Evolutionary conservation across 2,329 filamentous ascomycete genomes (phyloP).

Genomic region (Fusarium nygamai): DNA sequence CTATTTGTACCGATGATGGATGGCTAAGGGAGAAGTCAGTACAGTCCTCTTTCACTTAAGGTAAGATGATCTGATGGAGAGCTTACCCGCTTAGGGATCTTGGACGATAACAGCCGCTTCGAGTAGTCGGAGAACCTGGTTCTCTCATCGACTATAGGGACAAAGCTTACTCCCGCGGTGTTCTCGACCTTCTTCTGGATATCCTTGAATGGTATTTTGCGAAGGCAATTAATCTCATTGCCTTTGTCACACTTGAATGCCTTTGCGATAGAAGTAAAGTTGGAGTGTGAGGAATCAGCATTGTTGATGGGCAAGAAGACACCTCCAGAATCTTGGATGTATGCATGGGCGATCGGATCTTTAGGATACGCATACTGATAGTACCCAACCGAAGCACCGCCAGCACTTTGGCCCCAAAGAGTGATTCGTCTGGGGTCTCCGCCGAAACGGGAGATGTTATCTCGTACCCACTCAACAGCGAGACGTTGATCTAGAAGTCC

Average conservation of each 20-base stretch:
- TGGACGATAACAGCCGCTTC: not conserved
- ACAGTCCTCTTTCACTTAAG: rapidly evolving
- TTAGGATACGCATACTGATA: constrained; percentile 9
- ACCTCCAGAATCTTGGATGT: not conserved
- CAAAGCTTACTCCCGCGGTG: not conserved
- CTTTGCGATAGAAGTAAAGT: not conserved
- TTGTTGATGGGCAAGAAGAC: not conserved
- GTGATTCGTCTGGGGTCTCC: not conserved
- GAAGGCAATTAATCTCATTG: not conserved
- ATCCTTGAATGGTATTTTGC: not conserved
- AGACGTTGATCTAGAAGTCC: constrained; percentile 10
- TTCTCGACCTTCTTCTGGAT: not conserved
- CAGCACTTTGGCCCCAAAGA: constrained; percentile 9
- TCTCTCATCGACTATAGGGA: not conserved
- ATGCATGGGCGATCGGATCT: constrained; percentile 2
- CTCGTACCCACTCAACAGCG: not conserved
- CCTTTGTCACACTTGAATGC: not conserved
- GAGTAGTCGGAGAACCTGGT: not conserved
- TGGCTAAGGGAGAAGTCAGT: not conserved
- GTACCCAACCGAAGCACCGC: not conserved
- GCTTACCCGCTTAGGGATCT: not conserved
- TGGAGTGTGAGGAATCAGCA: not conserved
- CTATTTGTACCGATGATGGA: not conserved
- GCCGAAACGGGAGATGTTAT: not conserved
- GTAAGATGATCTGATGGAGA: no score